Conservation (phyloP, 768 basidiomycete species). For the Psilocybe sp. region DNA sequence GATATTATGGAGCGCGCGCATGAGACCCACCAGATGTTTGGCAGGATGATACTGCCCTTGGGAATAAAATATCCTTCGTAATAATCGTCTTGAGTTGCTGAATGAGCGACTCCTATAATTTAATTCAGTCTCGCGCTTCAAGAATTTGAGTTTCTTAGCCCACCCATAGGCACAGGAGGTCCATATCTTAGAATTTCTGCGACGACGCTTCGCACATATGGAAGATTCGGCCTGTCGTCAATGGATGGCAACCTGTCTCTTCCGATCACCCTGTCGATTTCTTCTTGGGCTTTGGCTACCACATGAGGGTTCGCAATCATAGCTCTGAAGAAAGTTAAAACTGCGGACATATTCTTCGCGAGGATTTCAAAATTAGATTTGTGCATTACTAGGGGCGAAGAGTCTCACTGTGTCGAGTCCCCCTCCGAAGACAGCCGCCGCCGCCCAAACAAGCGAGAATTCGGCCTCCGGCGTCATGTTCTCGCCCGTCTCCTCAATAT, state of each 20-base stretch:
- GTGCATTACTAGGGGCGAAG: not conserved
- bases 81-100: slow-evolving; percentile 16
- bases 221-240: slow-evolving; percentile 40
- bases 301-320: slow-evolving; percentile 43
- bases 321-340: slow-evolving; percentile 44
- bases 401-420: slow-evolving; percentile 17
- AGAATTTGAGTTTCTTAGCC: slow-evolving; percentile 1
- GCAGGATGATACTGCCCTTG: slow-evolving; percentile 47
- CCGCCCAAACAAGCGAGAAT: slow-evolving; percentile 37
- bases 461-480: slow-evolving; percentile 32
- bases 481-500: slow-evolving; percentile 21
- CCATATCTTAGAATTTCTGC: slow-evolving; percentile 47
- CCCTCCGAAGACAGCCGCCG: slow-evolving; percentile 16
- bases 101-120: slow-evolving; percentile 19
- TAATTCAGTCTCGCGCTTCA: not conserved
- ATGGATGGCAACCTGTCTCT: slow-evolving; percentile 34
- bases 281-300: slow-evolving; percentile 47
- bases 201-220: slow-evolving; percentile 44
- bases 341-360: slow-evolving; percentile 37
- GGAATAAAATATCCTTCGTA: slow-evolving; percentile 21
- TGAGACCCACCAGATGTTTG: slow-evolving; percentile 43
- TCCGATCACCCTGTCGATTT: slow-evolving; percentile 43
- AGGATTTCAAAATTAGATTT: slow-evolving; percentile 24
- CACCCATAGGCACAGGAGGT: slow-evolving; percentile 41
- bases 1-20: not conserved